Conservation (phyloP, 2,329 filamentous ascomycete species). For the Camillea tinctor region DNA sequence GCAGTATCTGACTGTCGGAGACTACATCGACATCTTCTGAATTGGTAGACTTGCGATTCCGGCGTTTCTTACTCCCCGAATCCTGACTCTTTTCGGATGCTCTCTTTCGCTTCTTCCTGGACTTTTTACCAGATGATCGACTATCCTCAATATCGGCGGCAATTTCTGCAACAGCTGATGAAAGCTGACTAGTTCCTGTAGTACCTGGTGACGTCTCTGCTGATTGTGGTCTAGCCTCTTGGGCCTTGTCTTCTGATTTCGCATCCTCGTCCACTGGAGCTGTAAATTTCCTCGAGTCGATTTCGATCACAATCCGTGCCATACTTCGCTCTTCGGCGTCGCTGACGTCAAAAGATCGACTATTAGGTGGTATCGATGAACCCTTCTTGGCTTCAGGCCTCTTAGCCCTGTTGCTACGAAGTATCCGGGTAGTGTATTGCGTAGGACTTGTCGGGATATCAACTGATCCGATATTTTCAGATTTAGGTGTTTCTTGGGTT, state of each 20-base stretch:
- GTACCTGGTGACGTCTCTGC: slow-evolving; percentile 5
- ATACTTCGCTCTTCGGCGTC: slow-evolving; percentile 47
- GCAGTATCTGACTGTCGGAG: slow-evolving; percentile 18
- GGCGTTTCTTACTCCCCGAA: slow-evolving; percentile 27
- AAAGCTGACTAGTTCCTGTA: slow-evolving; percentile 9
- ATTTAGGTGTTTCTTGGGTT: slow-evolving; percentile 39
- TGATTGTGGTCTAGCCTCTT: slow-evolving; percentile 4
- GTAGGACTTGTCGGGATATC: slow-evolving; percentile 48
- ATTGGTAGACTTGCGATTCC: slow-evolving; percentile 14
- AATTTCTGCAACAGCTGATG: slow-evolving; percentile 12
- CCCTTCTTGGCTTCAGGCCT: slow-evolving; percentile 1
- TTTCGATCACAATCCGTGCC: slow-evolving; percentile 47
- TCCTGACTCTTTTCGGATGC: slow-evolving; percentile 18
- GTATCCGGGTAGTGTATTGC: slow-evolving; percentile 27
- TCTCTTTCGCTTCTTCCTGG: slow-evolving; percentile 30
- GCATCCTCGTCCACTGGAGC: slow-evolving; percentile 24
- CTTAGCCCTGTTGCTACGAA: slow-evolving; percentile 19
- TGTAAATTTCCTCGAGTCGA: slow-evolving; percentile 43
- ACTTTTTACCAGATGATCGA: slow-evolving; percentile 22
- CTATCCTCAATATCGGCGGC: slow-evolving; percentile 13
- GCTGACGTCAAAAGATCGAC: slow-evolving; percentile 33
- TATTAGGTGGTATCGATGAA: slow-evolving; percentile 9
- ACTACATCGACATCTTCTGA: slow-evolving; percentile 17
- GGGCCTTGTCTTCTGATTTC: slow-evolving; percentile 30
- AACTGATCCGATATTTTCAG: slow-evolving; percentile 47